Conservation (phyloP, 371 early-diverging fungal species). For the Mortierella sp. region DNA sequence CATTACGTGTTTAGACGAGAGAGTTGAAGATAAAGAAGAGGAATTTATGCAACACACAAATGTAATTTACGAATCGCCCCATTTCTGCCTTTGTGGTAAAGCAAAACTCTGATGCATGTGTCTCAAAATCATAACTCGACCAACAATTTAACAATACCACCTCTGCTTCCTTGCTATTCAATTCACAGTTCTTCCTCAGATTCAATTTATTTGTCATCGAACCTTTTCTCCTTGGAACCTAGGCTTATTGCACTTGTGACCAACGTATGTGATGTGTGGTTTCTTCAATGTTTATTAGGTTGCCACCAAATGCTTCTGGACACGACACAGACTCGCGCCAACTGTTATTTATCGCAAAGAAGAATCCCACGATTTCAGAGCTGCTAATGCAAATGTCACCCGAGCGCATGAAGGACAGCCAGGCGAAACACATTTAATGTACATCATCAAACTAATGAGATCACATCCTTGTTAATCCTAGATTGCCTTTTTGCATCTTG, state of each 20-base stretch:
- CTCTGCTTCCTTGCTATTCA: neutral
- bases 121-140: no score
- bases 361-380: no score
- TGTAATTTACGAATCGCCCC: no score
- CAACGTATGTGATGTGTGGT: neutral
- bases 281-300: neutral
- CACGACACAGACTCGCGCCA: neutral
- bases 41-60: no score
- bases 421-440: neutral
- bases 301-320: neutral
- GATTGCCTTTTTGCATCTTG: neutral
- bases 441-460: neutral
- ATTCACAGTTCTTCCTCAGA: neutral
- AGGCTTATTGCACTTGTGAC: neutral
- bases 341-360: neutral
- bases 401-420: no score
- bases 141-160: no score
- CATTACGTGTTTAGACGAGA: no score
- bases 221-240: neutral
- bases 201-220: neutral
- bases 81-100: no score
- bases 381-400: no score
- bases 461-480: neutral
- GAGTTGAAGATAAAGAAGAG: no score
- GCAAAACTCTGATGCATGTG: no score